Evolutionary conservation across 2,329 filamentous ascomycete genomes (phyloP), one percentile per base, ranked within the genome.

Genomic region (Biscogniauxia sp.): DNA sequence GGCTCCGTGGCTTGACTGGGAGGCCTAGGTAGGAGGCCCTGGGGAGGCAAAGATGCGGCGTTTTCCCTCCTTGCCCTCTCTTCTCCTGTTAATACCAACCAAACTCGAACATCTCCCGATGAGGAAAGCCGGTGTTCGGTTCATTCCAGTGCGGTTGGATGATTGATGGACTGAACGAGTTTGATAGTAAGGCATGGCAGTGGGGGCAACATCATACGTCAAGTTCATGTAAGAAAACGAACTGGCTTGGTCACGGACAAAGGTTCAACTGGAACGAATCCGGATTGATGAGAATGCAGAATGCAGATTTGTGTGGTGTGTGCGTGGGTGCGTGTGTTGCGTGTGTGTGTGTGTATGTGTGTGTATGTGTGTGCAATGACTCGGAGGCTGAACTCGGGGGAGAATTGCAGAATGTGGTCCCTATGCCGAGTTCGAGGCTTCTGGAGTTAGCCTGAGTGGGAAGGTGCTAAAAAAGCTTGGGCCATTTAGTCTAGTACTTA

Each of bases 331-430:
- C 9, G 9, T 28, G 26, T 28, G 9, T 9, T 28, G 9, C 9
- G 28, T 32, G 9, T 32, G 28, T 32, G 28, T 13, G 28, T 32
- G 11, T 32, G 6, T 32, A 7, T 8, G 28, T 32, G 28, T 32
- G 37, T 11, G 11, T 53, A 15, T 28, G 17, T 9, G 28, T 53
- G 52, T 28, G 52, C 15, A 28, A 53, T 53, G 23, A 53, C 23
- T 53, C 52, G 52, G 52, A 53, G 52, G 52, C 52, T 53, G 52
- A 53, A 53, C 6, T 53, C 52, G 52, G 28, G 20, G 20, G 20
- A 25, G 23, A 3, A 53, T 25, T 19, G 20, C 52, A 28, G 17
- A 25, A 53, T 53, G 52, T 53, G 23, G 20, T 52, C 50, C 37
- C 37, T 45, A 5, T 13, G 37, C 37, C 37, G 37, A 17, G 37